These are phyloP conservation scores for Daldinia sp. DNA, from an alignment of 2,329 filamentous ascomycete genomes.

Conservation along the genomic window DNA sequence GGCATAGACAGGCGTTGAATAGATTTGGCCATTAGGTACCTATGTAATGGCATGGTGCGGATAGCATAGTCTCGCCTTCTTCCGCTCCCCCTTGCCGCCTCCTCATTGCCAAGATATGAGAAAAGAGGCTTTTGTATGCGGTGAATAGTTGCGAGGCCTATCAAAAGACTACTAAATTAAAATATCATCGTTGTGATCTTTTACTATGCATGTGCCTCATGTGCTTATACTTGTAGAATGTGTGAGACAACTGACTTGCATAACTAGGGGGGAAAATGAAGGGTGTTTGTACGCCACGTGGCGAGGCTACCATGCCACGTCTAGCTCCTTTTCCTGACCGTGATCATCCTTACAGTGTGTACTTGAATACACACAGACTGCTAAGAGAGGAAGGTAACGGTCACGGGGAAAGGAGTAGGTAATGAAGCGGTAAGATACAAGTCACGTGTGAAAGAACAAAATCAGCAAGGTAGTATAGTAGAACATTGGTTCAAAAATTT, in stretches of 20 bases:
- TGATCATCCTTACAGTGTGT: neutral
- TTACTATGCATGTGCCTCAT: neutral
- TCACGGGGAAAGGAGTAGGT: neutral
- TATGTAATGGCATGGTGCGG: neutral
- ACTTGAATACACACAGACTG: neutral
- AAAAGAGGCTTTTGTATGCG: neutral
- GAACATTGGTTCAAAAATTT: constrained; percentile 8
- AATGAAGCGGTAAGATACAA: neutral
- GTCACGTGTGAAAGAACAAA: constrained; percentile 13
- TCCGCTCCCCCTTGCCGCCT: neutral
- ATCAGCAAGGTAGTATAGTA: neutral
- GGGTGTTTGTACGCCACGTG: constrained; percentile 19
- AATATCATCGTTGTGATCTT: neutral
- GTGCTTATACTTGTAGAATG: neutral
- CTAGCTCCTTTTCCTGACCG: neutral
- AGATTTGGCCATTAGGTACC: neutral
- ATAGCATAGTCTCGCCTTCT: neutral
- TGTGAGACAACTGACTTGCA: neutral
- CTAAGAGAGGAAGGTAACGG: neutral
- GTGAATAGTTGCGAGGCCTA: neutral
- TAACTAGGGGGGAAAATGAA: constrained; percentile 1
- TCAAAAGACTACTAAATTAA: neutral
- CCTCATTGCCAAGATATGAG: neutral
- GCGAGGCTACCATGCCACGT: constrained; percentile 24
- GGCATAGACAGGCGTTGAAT: neutral